phyloP scores from a whole-genome alignment of 345 rosid genomes.

The Heritiera littoralis region DNA sequence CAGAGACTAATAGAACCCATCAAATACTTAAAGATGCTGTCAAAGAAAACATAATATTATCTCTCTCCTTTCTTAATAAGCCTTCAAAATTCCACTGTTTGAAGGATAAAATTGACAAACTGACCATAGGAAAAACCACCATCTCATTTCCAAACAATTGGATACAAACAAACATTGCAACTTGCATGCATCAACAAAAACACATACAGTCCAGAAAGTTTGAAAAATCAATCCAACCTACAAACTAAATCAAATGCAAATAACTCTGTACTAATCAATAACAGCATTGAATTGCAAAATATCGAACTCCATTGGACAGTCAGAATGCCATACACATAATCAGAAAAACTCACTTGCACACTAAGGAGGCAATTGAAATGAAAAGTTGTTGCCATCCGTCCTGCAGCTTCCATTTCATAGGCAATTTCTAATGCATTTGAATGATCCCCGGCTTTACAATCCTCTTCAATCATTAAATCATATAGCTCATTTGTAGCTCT shows the following conservation, averaged over 20 bases:
- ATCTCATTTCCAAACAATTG: neutral
- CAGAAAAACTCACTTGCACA: conserved; percentile 64
- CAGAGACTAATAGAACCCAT: neutral
- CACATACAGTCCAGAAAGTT: neutral
- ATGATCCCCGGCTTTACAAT: conserved; percentile 92
- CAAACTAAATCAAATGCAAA: conserved; percentile 7
- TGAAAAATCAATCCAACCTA: neutral
- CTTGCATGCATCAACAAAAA: conserved; percentile 12
- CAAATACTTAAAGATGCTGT: neutral
- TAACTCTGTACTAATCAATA: neutral
- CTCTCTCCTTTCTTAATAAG: conserved; percentile 13
- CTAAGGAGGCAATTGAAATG: conserved; percentile 96
- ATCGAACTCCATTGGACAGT: conserved; percentile 9
- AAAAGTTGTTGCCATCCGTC: conserved; percentile 88
- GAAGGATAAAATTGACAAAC: neutral
- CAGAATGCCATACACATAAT: conserved; percentile 13
- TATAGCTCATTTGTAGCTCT: conserved; percentile 82
- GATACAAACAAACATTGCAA: neutral
- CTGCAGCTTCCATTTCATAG: conserved; percentile 97
- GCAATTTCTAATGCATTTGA: conserved; percentile 91
- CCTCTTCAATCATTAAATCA: conserved; percentile 83
- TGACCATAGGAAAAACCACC: neutral
- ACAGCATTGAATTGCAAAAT: conserved; percentile 6
- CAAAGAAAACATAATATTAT: neutral
- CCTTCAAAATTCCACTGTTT: neutral